These are phyloP conservation scores for Adansonia rubrostipa DNA, from an alignment of 441 rosid species.

Conservation along the genomic window DNA sequence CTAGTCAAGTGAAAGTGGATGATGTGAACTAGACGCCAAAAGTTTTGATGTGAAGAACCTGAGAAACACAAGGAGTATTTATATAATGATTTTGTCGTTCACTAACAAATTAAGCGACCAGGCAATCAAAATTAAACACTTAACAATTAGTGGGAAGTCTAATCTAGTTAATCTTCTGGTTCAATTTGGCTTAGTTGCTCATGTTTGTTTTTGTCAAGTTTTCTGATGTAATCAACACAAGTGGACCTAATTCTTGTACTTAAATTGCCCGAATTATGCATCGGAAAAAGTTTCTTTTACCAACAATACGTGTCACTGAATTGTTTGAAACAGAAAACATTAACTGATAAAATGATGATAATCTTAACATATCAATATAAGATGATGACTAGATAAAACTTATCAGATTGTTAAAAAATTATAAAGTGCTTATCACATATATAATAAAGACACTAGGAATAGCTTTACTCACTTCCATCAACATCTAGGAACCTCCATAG, in stretches of 20 bases:
- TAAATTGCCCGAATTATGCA: neutral
- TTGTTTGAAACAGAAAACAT: too few relatives aligned
- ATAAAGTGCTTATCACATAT: neutral
- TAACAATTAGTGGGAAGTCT: neutral
- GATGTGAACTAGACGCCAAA: slow-evolving; percentile 9
- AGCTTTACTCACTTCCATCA: slow-evolving; percentile 2
- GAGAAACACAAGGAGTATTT: neutral
- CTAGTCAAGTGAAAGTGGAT: neutral
- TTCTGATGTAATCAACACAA: neutral
- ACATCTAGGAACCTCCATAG: slow-evolving; percentile 23
- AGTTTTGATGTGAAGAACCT: neutral
- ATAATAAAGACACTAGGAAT: neutral
- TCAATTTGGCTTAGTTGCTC: neutral
- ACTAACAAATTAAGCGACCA: neutral
- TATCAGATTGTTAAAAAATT: neutral
- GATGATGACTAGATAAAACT: neutral
- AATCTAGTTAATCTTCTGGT: neutral
- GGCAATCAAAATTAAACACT: neutral
- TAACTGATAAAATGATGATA: neutral
- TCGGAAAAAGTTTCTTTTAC: neutral
- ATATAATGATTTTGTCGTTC: neutral
- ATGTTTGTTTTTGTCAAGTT: neutral
- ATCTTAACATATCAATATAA: neutral
- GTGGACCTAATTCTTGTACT: neutral
- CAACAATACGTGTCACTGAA: too few relatives aligned